These are phyloP conservation scores for Penicillium sp. DNA, from an alignment of 2,329 filamentous ascomycete species.

Conservation along the genomic window DNA sequence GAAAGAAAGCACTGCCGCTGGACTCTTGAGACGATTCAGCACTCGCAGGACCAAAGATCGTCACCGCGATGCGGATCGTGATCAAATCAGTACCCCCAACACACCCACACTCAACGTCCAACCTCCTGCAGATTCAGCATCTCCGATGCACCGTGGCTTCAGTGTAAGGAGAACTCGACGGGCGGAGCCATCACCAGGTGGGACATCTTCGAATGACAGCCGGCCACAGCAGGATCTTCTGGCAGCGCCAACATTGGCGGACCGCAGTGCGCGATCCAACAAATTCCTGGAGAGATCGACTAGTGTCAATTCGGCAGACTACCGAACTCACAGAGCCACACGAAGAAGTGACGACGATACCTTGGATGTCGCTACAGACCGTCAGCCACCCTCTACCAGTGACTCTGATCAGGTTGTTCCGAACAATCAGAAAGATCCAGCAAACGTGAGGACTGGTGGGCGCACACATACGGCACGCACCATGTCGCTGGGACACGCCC, in stretches of 20 bases:
- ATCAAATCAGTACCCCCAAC: conserved; percentile 61
- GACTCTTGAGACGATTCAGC: conserved; percentile 84
- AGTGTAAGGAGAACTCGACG: conserved; percentile 68
- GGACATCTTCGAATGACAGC: conserved; percentile 57
- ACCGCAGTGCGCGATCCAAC: conserved; percentile 58
- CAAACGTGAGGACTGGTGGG: conserved; percentile 48
- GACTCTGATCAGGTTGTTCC: conserved; percentile 72
- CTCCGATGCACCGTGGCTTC: conserved; percentile 77
- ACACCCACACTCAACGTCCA: conserved; percentile 80
- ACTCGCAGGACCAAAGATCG: conserved; percentile 71
- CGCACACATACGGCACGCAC: conserved; percentile 68
- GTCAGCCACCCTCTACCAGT: conserved; percentile 71
- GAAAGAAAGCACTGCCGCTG: conserved; percentile 83
- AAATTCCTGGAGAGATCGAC: conserved; percentile 80
- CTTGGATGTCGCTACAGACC: conserved; percentile 50
- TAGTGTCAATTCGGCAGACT: conserved; percentile 86
- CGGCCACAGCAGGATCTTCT: conserved; percentile 75
- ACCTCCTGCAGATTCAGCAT: conserved; percentile 64
- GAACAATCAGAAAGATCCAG: conserved; percentile 45
- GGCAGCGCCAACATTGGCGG: conserved; percentile 66
- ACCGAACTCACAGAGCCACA: conserved; percentile 61
- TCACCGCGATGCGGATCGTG: conserved; percentile 41
- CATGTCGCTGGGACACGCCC: conserved; percentile 84
- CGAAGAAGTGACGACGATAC: conserved; percentile 56
- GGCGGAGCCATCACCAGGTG: conserved; percentile 51